Conservation (phyloP, 805 yeast species). For the Cyberlindnera veronae region DNA sequence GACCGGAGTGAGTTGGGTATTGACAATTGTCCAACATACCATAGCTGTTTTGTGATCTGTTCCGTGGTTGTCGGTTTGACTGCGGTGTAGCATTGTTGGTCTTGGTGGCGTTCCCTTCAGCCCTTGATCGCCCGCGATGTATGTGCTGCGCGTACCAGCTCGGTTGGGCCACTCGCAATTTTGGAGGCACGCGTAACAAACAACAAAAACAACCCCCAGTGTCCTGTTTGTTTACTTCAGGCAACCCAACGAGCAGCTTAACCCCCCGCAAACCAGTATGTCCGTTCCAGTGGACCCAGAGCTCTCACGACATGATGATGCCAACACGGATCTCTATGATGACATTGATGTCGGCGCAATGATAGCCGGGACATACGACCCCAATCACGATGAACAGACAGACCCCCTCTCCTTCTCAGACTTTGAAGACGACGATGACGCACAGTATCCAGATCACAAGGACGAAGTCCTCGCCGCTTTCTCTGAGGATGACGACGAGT, state of each 20-base stretch:
- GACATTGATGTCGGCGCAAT: conserved; percentile 32
- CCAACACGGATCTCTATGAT: conserved; percentile 17
- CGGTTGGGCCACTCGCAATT: too few relatives aligned
- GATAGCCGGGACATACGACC: conserved; percentile 17
- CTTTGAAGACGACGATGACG: conserved; percentile 9
- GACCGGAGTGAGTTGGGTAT: too few relatives aligned
- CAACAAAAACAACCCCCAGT: too few relatives aligned
- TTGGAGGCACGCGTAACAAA: too few relatives aligned
- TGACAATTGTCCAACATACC: too few relatives aligned
- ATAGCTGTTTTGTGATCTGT: too few relatives aligned
- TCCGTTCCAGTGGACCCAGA: conserved; percentile 15
- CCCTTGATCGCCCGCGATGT: not conserved
- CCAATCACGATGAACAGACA: conserved; percentile 7
- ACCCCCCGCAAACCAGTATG: too few relatives aligned
- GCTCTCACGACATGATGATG: not conserved
- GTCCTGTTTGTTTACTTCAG: too few relatives aligned
- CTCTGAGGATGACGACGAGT: conserved; percentile 29
- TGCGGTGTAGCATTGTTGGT: not conserved
- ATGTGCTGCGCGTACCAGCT: too few relatives aligned
- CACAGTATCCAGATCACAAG: conserved; percentile 22
- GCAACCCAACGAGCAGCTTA: too few relatives aligned
- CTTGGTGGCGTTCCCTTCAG: too few relatives aligned
- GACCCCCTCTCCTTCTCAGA: conserved; percentile 3
- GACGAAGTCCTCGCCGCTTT: conserved; percentile 37
- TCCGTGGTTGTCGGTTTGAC: too few relatives aligned